phyloP scores from a whole-genome alignment of 2,329 filamentous ascomycete species.

The Alternaria sp. region DNA sequence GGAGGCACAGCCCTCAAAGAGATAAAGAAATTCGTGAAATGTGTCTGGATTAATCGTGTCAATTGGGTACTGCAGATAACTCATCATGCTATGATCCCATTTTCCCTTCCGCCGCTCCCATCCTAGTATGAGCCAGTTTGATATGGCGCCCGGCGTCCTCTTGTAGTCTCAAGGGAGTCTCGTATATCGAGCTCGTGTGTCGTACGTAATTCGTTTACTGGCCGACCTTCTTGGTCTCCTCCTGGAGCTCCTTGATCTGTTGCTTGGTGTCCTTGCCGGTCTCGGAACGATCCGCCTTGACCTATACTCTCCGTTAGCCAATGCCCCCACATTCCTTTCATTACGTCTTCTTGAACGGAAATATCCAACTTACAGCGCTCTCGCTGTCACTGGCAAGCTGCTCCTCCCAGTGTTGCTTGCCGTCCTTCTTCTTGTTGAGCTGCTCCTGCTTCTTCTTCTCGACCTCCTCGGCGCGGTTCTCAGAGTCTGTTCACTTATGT shows the following conservation, averaged over 20 bases:
- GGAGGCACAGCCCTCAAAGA: too few relatives aligned
- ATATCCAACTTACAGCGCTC: constrained; percentile 40
- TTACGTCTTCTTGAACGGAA: too few relatives aligned
- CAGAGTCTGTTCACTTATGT: constrained; percentile 26
- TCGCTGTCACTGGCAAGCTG: constrained; percentile 53
- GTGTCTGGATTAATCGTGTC: not conserved
- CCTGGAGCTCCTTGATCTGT: constrained; percentile 55
- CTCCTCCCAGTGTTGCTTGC: constrained; percentile 53
- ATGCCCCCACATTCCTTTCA: too few relatives aligned
- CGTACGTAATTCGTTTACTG: not conserved
- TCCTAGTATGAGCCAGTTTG: not conserved
- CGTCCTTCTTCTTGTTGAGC: constrained; percentile 52
- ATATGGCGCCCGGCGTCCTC: not conserved
- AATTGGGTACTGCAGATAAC: constrained; percentile 3
- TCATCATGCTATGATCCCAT: not conserved
- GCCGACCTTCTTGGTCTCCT: constrained; percentile 49
- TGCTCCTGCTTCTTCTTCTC: constrained; percentile 53
- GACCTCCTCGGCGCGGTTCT: constrained; percentile 48
- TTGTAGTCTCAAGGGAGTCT: not conserved
- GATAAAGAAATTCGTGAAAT: not conserved
- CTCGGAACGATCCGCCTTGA: constrained; percentile 54
- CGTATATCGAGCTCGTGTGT: not conserved
- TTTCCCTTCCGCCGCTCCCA: not conserved
- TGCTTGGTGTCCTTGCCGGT: constrained; percentile 46
- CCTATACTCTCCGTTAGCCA: constrained; percentile 20